Evolutionary conservation across 176 grass and related monocot genomes (phyloP), one percentile per base, ranked within the genome.

Genomic region (Pontederia crassipes): DNA sequence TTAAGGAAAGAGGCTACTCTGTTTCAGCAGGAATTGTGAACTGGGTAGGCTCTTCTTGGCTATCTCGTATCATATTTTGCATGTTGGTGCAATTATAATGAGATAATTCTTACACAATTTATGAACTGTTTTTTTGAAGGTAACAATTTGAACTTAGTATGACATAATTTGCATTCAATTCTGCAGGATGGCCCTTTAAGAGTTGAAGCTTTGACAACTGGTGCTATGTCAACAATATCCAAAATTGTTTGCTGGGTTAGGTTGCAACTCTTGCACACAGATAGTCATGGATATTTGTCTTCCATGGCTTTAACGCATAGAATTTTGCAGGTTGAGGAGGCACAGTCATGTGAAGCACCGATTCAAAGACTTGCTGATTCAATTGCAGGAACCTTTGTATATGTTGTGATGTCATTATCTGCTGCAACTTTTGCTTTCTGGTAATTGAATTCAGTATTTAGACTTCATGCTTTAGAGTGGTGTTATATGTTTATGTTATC

Each of bases 1-100:
- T 86, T 48, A 96, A 96, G 81, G 92, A 88, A 79, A 81, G 40
- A 63, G 92, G 92, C 32, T 68, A 82, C 53, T 55, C 72, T 76
- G 92, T 96, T 73, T 96, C 84, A 85, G 64, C 92, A 68, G 92
- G 92, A 83, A 96, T 87, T 75, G 83, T 90, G 66, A 96, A 96
- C 55, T 96, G 92, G 92, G 92, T 96, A 88, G 47, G 71, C 49
- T 24, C 47, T 55, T 67, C 54, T 24, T 61, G 40, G 17, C 54
- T n/a, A 58, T 49, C 49, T 26, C 24, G 18, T 69, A 46, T 27
- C 1, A 60, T 12, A 26, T 28, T 35, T 11, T 15, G 12, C 4
- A 10, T 46, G 15, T 56, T 46, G 10, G 52, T 0, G 17, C 15
- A 61, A 61, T 48, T 9, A 35, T 0, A 47, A 15, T 12, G 11